A percentile compares a stretch with the other conserved stretches of the same genome.
These are phyloP conservation scores for Brassica juncea DNA, from an alignment of 345 rosid species.

Conservation along the genomic window DNA sequence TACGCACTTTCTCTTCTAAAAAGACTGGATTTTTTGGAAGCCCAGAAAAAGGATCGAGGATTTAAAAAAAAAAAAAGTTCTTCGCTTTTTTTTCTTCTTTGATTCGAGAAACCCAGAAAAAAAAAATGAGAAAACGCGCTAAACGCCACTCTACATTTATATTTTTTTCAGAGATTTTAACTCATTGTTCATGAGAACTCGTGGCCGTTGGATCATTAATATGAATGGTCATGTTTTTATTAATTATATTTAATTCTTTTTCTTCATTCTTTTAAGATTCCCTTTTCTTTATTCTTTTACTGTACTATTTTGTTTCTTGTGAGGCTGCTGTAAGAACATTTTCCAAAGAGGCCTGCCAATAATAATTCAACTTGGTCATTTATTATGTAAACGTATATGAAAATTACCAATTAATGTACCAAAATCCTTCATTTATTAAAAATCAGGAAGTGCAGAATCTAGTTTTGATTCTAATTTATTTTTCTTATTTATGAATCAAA, in stretches of 20 bases:
- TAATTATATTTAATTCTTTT: background rate
- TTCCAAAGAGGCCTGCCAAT: constrained; percentile 19
- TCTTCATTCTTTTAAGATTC: constrained; percentile 5
- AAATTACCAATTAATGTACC: background rate
- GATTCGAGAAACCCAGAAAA: constrained; percentile 38
- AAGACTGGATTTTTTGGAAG: constrained; percentile 40
- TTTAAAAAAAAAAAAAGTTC: constrained; percentile 31
- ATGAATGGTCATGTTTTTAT: constrained; percentile 23
- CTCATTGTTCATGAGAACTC: background rate
- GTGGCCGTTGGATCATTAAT: constrained; percentile 40
- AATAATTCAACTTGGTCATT: background rate
- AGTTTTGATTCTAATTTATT: constrained; percentile 12
- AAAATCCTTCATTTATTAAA: background rate
- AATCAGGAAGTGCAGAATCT: constrained; percentile 12
- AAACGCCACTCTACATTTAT: constrained; percentile 35
- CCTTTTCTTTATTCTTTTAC: background rate
- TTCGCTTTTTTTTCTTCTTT: background rate
- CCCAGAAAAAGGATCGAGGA: constrained; percentile 36
- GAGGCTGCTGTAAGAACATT: constrained; percentile 7
- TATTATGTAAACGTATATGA: background rate
- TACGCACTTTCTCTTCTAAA: constrained; percentile 31
- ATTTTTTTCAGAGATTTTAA: constrained; percentile 8
- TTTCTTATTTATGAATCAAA: background rate
- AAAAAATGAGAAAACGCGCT: constrained; percentile 37
- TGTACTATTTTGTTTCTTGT: constrained; percentile 16